A percentile compares a stretch with the other conserved stretches of the same genome.
Evolutionary conservation across 1,284 basidiomycete genomes (phyloP).

Genomic region (Sporisorium exsertum): DNA sequence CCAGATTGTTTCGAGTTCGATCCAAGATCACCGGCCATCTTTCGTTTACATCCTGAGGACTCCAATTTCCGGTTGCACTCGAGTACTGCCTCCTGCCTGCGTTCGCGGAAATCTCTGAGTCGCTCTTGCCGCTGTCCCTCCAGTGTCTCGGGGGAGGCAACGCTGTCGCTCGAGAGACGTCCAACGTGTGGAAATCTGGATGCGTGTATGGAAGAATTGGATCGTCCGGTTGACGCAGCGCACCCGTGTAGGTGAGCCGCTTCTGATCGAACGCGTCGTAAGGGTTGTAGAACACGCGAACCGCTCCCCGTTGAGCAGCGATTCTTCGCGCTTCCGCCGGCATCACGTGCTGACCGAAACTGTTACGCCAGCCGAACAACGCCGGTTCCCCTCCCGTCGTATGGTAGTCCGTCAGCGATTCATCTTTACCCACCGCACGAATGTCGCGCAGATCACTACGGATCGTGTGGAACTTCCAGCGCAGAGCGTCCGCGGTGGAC

Average conservation of each 20-base stretch:
- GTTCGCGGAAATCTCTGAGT: neutral
- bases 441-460: neutral
- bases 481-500: neutral
- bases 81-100: too few species aligned
- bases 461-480: neutral
- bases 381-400: slow-evolving; percentile 10
- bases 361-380: neutral
- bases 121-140: neutral
- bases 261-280: neutral
- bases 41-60: neutral
- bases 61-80: too few species aligned
- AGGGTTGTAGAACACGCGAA: slow-evolving; percentile 10
- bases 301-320: slow-evolving; percentile 11
- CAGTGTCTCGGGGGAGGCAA: neutral
- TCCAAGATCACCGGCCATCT: neutral
- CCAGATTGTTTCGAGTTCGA: neutral
- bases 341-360: neutral
- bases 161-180: neutral
- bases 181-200: neutral
- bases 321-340: slow-evolving; percentile 5
- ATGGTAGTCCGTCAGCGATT: slow-evolving; percentile 1
- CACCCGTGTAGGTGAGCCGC: neutral
- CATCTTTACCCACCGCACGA: slow-evolving; percentile 1
- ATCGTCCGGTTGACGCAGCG: neutral
- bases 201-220: neutral